Evolutionary conservation across 148 eudicot species (phyloP).

Genomic region (Bassia scoparia): DNA sequence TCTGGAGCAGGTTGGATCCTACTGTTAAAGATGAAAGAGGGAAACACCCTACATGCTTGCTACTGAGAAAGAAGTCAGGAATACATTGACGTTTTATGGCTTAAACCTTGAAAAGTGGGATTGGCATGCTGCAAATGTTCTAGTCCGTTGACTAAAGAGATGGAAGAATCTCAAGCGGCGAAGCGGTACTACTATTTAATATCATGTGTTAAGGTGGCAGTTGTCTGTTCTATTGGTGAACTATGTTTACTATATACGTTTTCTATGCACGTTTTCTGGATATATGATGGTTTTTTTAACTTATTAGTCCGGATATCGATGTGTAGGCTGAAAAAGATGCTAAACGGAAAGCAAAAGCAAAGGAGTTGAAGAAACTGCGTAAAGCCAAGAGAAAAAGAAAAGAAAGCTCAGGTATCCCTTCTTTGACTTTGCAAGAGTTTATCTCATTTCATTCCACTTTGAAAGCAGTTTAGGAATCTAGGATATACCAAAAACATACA

Average conservation of each 20-base stretch:
- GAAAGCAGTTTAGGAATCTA: too few species aligned
- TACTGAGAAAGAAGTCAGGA: constrained; percentile 81
- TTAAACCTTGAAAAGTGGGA: constrained; percentile 86
- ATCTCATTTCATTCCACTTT: not conserved
- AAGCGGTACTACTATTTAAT: constrained; percentile 57
- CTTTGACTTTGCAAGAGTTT: constrained; percentile 1
- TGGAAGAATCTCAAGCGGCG: constrained; percentile 91
- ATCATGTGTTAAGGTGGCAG: too few species aligned
- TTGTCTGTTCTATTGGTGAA: constrained; percentile 10
- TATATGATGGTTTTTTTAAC: not conserved
- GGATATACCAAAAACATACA: too few species aligned
- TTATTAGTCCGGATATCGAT: constrained; percentile 1
- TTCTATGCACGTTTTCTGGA: not conserved
- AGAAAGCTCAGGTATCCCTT: constrained; percentile 72
- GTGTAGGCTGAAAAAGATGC: constrained; percentile 92
- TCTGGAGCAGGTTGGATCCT: constrained; percentile 77
- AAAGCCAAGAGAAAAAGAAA: constrained; percentile 82
- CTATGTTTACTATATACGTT: not conserved
- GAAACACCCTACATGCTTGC: constrained; percentile 79
- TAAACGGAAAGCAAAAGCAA: constrained; percentile 83
- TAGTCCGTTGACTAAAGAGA: constrained; percentile 83
- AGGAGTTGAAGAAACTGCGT: constrained; percentile 82
- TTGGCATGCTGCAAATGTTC: constrained; percentile 89
- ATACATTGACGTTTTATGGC: constrained; percentile 95
- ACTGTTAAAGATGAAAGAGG: constrained; percentile 72